Evolutionary conservation across 2,329 filamentous ascomycete genomes (phyloP).

Genomic region (Atkinsonella hypoxylon): DNA sequence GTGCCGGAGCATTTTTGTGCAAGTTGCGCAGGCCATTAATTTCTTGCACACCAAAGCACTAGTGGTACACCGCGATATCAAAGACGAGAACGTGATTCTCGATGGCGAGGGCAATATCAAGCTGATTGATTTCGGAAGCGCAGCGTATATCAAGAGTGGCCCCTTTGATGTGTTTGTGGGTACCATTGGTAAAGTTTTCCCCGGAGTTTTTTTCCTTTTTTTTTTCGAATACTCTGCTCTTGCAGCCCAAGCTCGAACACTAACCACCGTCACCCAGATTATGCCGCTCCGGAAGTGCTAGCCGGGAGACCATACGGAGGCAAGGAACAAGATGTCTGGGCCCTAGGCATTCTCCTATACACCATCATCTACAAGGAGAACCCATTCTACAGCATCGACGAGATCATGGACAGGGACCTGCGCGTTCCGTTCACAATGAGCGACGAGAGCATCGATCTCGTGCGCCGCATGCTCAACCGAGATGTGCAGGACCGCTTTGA

Average conservation of each 20-base stretch:
- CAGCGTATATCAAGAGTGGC: conserved; percentile 95
- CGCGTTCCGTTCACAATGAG: conserved; percentile 81
- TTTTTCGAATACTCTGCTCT: conserved; percentile 23
- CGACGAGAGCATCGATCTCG: conserved; percentile 84
- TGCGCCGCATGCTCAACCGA: conserved; percentile 83
- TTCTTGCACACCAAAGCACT: conserved; percentile 83
- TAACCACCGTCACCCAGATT: conserved; percentile 47
- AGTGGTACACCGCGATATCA: conserved; percentile 96
- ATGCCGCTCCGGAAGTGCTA: conserved; percentile 94
- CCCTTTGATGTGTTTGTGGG: conserved; percentile 98
- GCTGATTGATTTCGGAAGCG: conserved; percentile 95
- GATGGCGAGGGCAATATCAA: conserved; percentile 95
- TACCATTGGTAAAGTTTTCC: conserved; percentile 66
- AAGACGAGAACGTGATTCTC: conserved; percentile 94
- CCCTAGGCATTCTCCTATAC: conserved; percentile 89
- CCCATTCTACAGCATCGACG: conserved; percentile 96
- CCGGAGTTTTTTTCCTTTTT: no score
- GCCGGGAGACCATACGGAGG: conserved; percentile 85
- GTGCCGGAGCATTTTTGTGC: conserved; percentile 87
- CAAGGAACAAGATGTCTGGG: conserved; percentile 98
- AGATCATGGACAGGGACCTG: conserved; percentile 96
- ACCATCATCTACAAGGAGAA: conserved; percentile 99
- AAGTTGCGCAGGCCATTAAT: conserved; percentile 80
- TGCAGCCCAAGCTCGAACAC: neutral
- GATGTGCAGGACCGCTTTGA: conserved; percentile 72